A percentile compares a stretch with the other conserved stretches of the same genome.
Conservation (phyloP, 78 protist genomes). For the Dictyostelium purpureum region DNA sequence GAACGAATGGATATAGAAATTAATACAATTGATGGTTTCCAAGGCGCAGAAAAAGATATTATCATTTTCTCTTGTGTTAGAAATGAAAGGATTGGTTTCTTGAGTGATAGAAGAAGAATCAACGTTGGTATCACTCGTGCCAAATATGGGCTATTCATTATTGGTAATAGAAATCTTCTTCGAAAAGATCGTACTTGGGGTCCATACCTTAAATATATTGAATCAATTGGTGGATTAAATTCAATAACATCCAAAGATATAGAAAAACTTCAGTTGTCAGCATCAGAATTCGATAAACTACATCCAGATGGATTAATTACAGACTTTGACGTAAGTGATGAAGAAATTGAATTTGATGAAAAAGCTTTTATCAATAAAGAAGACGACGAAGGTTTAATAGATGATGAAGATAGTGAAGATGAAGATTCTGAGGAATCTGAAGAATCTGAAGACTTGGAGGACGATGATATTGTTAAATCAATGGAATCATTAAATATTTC, state of each 20-base stretch:
- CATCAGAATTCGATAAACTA: not conserved
- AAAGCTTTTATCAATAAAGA: not conserved
- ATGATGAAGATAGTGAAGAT: not conserved
- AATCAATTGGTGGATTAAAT: not conserved
- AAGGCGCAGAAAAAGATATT: conserved; percentile 88
- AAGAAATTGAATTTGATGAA: not conserved
- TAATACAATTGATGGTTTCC: conserved; percentile 74
- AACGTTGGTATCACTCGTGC: conserved; percentile 94
- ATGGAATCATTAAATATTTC: too few species aligned
- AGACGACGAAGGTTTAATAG: conserved; percentile 2
- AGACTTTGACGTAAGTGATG: not conserved
- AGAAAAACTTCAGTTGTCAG: not conserved
- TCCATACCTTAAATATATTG: not conserved
- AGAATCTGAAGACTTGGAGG: too few species aligned
- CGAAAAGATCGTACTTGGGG: conserved; percentile 10
- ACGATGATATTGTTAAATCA: too few species aligned
- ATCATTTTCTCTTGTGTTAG: conserved; percentile 90
- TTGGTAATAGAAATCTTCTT: conserved; percentile 62
- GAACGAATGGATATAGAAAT: conserved; percentile 10
- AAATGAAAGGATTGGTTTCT: conserved; percentile 83
- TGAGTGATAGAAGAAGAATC: conserved; percentile 89
- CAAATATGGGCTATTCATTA: conserved; percentile 39
- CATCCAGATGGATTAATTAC: conserved; percentile 31
- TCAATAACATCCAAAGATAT: conserved; percentile 22
- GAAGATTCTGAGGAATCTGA: too few species aligned